Evolutionary conservation across 208 protist genomes (phyloP).

Genomic region (Leishmania mexicana): DNA sequence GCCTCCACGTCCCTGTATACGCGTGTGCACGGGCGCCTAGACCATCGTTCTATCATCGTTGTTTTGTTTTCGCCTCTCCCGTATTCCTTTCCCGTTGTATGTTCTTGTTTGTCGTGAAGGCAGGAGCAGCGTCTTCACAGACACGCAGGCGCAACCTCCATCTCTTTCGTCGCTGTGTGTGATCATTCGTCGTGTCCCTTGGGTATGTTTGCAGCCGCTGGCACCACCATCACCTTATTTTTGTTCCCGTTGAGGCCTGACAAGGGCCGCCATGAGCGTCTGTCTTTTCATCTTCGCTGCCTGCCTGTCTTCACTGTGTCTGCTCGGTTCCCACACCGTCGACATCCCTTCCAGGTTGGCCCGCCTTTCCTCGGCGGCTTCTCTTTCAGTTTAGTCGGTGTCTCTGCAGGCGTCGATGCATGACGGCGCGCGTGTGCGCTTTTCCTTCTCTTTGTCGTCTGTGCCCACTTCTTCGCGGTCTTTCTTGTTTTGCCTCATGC

Average conservation of each 20-base stretch:
- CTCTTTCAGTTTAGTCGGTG: background rate
- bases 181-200: background rate
- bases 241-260: background rate
- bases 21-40: background rate
- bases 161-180: background rate
- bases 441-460: background rate
- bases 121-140: background rate
- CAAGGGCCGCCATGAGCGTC: background rate
- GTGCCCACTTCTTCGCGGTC: background rate
- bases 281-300: background rate
- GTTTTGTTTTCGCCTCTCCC: background rate
- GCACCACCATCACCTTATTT: background rate
- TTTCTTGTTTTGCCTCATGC: background rate
- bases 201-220: background rate
- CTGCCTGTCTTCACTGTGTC: background rate
- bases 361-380: no score
- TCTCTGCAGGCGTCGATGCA: background rate
- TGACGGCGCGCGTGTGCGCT: background rate
- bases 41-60: background rate
- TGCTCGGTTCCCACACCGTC: background rate
- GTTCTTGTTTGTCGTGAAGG: background rate
- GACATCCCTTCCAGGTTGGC: no score
- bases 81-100: background rate
- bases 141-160: background rate
- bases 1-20: background rate